Evolutionary conservation across 2,329 filamentous ascomycete species (phyloP), one percentile per base, ranked within the genome.

Genomic region (Botrytis sinoallii): DNA sequence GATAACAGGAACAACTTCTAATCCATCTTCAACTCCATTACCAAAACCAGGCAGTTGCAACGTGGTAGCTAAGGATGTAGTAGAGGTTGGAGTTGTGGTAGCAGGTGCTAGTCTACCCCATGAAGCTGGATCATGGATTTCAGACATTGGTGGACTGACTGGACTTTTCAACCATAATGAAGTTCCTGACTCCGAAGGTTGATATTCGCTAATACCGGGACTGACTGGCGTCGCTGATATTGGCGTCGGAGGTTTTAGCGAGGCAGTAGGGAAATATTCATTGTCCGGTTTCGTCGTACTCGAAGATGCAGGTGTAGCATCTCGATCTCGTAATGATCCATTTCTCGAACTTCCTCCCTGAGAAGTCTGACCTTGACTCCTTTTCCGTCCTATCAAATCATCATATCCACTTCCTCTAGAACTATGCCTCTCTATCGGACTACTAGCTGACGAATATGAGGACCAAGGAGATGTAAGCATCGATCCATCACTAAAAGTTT

Each of bases 391-490:
- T 59, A 79, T 75, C 25, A 79, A 59, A 20, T 74, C 75, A 44
- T 77, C 75, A 67, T 80, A 78, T 12, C 76, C 74, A 60, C 75
- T 80, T 48, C 75, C 77, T 70, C 76, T 78, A 12, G 78, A 78
- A 40, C 63, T 71, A 61, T 76, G 75, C 42, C 75, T 74, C 57
- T 78, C 76, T 40, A 75, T 72, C 5, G 77, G 77, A 72, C 77
- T 80, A 2, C 74, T 70, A 32, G 75, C 16, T 29, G 69, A 67
- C 32, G 73, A 66, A 48, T 72, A 67, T 61, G 57, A 71, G 18
- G 70, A 74, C 61, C 72, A 59, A 29, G 68, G 72, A 48, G 72
- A 69, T 40, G 65, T 38, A 48, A 69, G 29, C 25, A 42, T 42
- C 29, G 73, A 75, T n/a, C 66, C 60, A 46, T 75, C 73, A 59